These are phyloP conservation scores for Arctium lappa DNA, from an alignment of 129 eudicot species.

Conservation along the genomic window DNA sequence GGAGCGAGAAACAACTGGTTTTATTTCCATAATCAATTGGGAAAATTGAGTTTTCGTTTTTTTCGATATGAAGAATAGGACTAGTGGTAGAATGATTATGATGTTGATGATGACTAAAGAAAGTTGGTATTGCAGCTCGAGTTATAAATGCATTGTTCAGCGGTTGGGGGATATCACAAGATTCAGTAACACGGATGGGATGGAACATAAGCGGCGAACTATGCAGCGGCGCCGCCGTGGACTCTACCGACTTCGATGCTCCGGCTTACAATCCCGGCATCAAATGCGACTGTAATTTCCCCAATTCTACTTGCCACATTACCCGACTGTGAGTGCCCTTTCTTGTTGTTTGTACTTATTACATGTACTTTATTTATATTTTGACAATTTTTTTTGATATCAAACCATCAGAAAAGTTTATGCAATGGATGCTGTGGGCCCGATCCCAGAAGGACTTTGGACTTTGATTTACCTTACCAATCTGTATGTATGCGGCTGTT, in stretches of 20 bases:
- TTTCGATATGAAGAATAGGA: neutral
- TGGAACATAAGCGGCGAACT: slow-evolving; percentile 70
- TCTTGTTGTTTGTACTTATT: neutral
- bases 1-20: too few relatives aligned
- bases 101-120: neutral
- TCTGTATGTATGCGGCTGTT: slow-evolving; percentile 39
- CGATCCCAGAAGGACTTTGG: slow-evolving; percentile 76
- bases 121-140: slow-evolving; percentile 34
- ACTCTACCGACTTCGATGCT: slow-evolving; percentile 14
- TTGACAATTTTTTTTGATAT: slow-evolving; percentile 3
- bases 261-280: slow-evolving; percentile 40
- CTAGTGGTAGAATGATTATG: neutral
- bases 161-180: slow-evolving; percentile 35
- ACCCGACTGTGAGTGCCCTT: slow-evolving; percentile 49
- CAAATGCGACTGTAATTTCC: slow-evolving; percentile 56
- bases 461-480: slow-evolving; percentile 49
- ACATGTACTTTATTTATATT: neutral
- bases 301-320: slow-evolving; percentile 50
- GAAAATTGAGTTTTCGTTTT: neutral
- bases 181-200: slow-evolving; percentile 12
- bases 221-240: slow-evolving; percentile 67
- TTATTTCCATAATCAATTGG: too few relatives aligned
- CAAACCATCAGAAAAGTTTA: slow-evolving; percentile 48
- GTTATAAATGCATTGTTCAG: slow-evolving; percentile 45
- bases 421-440: slow-evolving; percentile 41